These are phyloP conservation scores for Liriodendron chinense DNA, from an alignment of 164 flowering plant species.

Conservation along the genomic window DNA sequence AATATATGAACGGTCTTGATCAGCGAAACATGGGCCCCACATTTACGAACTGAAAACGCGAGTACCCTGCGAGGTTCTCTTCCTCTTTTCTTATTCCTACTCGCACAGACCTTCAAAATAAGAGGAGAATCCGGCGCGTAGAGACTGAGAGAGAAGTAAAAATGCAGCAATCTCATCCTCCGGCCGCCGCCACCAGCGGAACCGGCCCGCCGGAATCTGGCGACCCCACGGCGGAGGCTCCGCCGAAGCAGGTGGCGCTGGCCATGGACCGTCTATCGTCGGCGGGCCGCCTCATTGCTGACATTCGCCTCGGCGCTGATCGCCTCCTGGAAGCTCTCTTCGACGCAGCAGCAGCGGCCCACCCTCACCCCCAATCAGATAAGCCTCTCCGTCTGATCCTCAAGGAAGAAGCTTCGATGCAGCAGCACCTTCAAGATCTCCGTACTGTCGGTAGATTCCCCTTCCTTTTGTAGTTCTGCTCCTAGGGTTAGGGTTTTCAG, in stretches of 20 bases:
- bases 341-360: constrained; percentile 36
- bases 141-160: not conserved
- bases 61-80: too few species aligned
- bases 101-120: too few species aligned
- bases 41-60: too few species aligned
- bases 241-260: constrained; percentile 94
- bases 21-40: too few species aligned
- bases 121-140: not conserved
- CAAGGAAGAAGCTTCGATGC: constrained; percentile 74
- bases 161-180: constrained; percentile 21
- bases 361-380: constrained; percentile 40
- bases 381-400: constrained; percentile 53
- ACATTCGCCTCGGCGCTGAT: constrained; percentile 85
- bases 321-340: constrained; percentile 84
- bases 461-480: not conserved
- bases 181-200: not conserved
- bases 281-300: constrained; percentile 79
- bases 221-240: constrained; percentile 56
- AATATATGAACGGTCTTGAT: too few species aligned
- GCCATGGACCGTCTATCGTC: constrained; percentile 81
- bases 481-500: not conserved
- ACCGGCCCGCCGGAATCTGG: constrained; percentile 14
- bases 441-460: constrained; percentile 57
- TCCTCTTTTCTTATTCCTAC: too few species aligned
- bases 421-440: constrained; percentile 74